phyloP scores from a whole-genome alignment of 2,329 filamentous ascomycete species.

The Colletotrichum sp. region DNA sequence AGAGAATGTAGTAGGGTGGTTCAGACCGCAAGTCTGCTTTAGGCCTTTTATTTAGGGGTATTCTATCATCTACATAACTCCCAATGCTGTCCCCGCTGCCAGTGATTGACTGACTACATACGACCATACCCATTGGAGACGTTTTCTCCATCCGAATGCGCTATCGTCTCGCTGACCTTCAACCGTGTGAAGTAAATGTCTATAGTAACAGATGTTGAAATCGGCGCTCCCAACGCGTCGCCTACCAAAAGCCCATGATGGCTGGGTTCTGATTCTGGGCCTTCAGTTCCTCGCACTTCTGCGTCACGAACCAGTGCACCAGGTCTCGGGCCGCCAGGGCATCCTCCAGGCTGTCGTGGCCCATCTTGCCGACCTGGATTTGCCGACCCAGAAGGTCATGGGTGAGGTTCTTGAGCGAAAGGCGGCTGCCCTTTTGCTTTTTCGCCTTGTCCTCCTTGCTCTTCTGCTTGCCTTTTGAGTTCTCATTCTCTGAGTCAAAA shows the following conservation, averaged over 20 bases:
- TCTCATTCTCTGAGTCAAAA: neutral
- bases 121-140: neutral
- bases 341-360: constrained; percentile 51
- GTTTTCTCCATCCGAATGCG: neutral
- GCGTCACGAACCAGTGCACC: constrained; percentile 38
- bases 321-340: constrained; percentile 47
- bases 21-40: neutral
- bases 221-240: neutral
- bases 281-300: neutral
- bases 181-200: neutral
- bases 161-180: neutral
- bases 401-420: constrained; percentile 41
- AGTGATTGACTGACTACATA: neutral
- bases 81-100: neutral
- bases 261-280: neutral
- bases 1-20: neutral
- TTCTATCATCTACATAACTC: neutral
- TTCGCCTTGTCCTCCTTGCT: constrained; percentile 20
- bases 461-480: constrained; percentile 5
- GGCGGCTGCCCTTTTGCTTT: neutral
- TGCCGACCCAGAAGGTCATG: constrained; percentile 37
- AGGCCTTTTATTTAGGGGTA: neutral
- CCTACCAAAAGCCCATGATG: neutral
- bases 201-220: neutral
- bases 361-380: constrained; percentile 40